Conservation (phyloP, 1,139 yeast genomes). For the Saccharomyces hybrid region DNA sequence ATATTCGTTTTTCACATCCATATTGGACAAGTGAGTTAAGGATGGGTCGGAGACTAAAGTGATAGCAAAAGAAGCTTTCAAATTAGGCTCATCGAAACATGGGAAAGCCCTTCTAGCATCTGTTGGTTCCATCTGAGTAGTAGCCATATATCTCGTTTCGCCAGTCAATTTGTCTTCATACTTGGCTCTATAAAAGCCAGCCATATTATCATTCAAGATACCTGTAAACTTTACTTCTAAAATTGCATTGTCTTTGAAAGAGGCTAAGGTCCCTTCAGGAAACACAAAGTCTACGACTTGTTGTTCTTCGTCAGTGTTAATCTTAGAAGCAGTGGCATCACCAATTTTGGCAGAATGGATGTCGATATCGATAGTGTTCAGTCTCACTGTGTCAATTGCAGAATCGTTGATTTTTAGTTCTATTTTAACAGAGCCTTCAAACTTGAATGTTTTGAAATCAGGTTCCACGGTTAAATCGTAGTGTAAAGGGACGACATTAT, state of each 20-base stretch:
- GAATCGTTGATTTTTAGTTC: constrained; percentile 53
- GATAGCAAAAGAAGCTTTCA: constrained; percentile 65
- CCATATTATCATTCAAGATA: constrained; percentile 64
- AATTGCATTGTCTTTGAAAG: constrained; percentile 31
- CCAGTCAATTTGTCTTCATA: constrained; percentile 56
- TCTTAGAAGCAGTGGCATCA: constrained; percentile 25
- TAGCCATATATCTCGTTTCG: constrained; percentile 54
- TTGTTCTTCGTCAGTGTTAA: constrained; percentile 42
- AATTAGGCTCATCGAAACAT: constrained; percentile 71
- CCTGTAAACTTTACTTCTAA: constrained; percentile 60
- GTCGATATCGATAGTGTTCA: constrained; percentile 61
- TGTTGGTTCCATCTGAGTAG: constrained; percentile 82
- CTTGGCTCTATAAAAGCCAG: constrained; percentile 74
- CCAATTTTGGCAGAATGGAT: constrained; percentile 46
- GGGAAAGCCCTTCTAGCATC: constrained; percentile 84
- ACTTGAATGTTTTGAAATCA: constrained; percentile 59
- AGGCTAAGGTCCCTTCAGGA: constrained; percentile 37
- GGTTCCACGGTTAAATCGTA: constrained; percentile 71
- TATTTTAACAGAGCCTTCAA: constrained; percentile 57
- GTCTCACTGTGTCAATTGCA: constrained; percentile 21
- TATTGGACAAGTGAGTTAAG: constrained; percentile 66
- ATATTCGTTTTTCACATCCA: constrained; percentile 47
- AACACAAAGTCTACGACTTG: constrained; percentile 63
- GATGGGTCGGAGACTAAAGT: constrained; percentile 47
- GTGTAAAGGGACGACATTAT: constrained; percentile 62